Evolutionary conservation across 305 asterid genomes (phyloP).

Genomic region (Withania somnifera): DNA sequence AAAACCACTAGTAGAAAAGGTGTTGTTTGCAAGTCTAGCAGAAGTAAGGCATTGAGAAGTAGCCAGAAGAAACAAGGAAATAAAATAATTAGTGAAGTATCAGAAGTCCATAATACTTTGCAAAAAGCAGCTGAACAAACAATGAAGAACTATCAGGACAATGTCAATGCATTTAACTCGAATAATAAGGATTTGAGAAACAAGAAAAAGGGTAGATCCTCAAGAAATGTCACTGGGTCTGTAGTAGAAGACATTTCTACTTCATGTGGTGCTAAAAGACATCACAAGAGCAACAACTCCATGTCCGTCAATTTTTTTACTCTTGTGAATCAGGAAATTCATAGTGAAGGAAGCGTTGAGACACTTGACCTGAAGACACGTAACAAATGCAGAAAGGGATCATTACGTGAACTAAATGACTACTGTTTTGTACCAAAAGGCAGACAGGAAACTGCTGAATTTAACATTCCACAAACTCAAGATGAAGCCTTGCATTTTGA

Average conservation of each 20-base stretch:
- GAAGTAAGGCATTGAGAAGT: slow-evolving; percentile 18
- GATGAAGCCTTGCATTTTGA: slow-evolving; percentile 15
- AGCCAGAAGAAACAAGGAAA: slow-evolving; percentile 32
- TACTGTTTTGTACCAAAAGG: slow-evolving; percentile 7
- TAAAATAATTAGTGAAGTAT: slow-evolving; percentile 18
- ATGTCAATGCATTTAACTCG: neutral
- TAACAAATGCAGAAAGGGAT: slow-evolving; percentile 8
- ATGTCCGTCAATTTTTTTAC: slow-evolving; percentile 12
- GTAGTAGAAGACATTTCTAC: slow-evolving; percentile 6
- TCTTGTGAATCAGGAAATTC: slow-evolving; percentile 21
- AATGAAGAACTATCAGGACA: slow-evolving; percentile 15
- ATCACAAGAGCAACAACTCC: slow-evolving; percentile 8
- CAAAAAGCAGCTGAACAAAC: slow-evolving; percentile 9
- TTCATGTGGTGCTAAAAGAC: slow-evolving; percentile 16
- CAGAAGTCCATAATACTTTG: slow-evolving; percentile 16
- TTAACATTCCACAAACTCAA: slow-evolving; percentile 13
- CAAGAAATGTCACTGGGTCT: slow-evolving; percentile 9
- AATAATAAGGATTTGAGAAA: slow-evolving; percentile 16
- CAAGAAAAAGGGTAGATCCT: slow-evolving; percentile 4
- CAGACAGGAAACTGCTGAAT: slow-evolving; percentile 17
- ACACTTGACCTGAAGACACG: slow-evolving; percentile 11
- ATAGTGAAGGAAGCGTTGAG: slow-evolving; percentile 5
- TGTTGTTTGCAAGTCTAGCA: slow-evolving; percentile 10
- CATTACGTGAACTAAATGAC: slow-evolving; percentile 7
- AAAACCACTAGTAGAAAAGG: slow-evolving; percentile 7